Evolutionary conservation across 352 stramenopile genomes (phyloP), one percentile per base, ranked within the genome.

Genomic region (Pythium biforme): DNA sequence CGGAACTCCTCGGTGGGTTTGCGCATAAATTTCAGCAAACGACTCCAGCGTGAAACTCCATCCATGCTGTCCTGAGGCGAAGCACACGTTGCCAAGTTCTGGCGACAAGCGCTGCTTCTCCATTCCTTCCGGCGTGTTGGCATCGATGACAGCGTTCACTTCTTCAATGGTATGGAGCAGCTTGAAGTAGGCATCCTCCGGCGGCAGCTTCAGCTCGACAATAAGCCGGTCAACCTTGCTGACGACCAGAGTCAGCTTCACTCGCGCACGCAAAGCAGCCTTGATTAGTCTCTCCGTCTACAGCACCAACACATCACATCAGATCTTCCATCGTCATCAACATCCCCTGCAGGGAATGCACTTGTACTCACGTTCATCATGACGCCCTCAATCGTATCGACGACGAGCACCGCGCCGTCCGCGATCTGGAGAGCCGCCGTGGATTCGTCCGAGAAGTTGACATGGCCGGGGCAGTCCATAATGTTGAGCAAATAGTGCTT

Each of bases 201-300:
- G 97, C 7, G 97, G 96, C 11, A 99, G 70, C 74, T 99, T 99
- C 40, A 99, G 83, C 72, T 99, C 98, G 25, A 99, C 88, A 67
- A 99, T 98, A 17, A 99, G 75, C 0, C 98, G 94, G 76, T 99
- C 98, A 41, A 99, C 86, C 75, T 99, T 99, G 75, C 98, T 99
- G 40, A 99, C 68, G 31, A 95, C 83, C 20, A 99, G 77, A 12
- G 91, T 75, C 2, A 99, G 72, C 17, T 89, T 73, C 22, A 99
- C 68, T 27, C 94, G 88, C 34, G 97, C 88, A 17, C 79, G 67
- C 45, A 99, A 75, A 25, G 95, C 90, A 41, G 98, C 93, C 65
- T 95, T 88, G 39, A 99, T 81, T 20, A 98, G 46, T 39, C 97
- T 81, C 73, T 99, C 95, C 2, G 97, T 99, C 77, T 98, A 65